Base-by-base conservation (phyloP, 352 stramenopile species). In the Blastocystis sp. region DNA sequence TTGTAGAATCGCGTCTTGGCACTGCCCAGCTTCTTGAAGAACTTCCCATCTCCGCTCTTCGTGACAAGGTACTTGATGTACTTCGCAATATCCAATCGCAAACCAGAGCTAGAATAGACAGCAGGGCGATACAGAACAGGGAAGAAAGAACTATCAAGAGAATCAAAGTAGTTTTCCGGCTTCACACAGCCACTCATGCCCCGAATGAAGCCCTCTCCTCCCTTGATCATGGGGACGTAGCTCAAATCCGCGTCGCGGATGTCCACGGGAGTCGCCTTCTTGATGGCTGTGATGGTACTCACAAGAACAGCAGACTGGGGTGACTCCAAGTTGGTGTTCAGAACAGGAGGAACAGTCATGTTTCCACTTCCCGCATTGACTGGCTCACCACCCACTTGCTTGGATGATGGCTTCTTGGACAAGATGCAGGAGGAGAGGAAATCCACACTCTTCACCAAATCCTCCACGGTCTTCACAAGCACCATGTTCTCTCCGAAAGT, bases 51-150 rank as follows among this genome's bases (percentile, higher is more conserved):
- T 41, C 69, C 69, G 17, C 11, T 67, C 23, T 79, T 79, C 14
- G 11, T 79, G 14, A 79, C 69, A 14, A 79, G 17, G 48, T 79
- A 79, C 1, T 79, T 79, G 56, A 79, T 79, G 34, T 79, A 79
- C 10, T 79, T 67, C 11, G 11, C 43, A 14, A 79, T 79, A 81
- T 34, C 11, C 61, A 81, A 5, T 48, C 78, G 14, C 71, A 48
- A 11, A 23, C 7, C 19, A 23, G 79, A 0, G 21, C 34, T 0
- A 19, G 7, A 67, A 78, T 19, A 19, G 10, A 78, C 34, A 11
- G 10, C 0, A 19, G 10, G 7, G 67, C 21, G 7, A 62, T 78
- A 19, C 61, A 62, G 0, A 19, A 1, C 7, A 66, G 28, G 28
- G 28, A 34, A 34, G 28, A 34, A 34, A 34, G 28, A 34, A 34